Evolutionary conservation across 2,329 filamentous ascomycete genomes (phyloP).

Genomic region (Sporothrix brunneoviolacea): DNA sequence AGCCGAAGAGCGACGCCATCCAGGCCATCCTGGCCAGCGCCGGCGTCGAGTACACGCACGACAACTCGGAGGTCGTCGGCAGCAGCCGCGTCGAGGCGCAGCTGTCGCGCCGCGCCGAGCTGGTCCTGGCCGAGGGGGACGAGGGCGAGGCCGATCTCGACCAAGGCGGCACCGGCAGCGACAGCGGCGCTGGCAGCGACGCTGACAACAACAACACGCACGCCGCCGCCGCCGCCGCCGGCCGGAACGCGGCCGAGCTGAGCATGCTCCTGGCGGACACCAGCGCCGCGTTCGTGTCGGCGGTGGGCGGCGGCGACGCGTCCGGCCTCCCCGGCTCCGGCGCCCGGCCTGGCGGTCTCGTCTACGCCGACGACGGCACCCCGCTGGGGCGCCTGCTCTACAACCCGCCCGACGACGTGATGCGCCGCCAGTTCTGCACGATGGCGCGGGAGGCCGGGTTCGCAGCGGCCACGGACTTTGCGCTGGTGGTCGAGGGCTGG

Average conservation of each 20-base stretch:
- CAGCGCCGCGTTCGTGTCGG: slow-evolving; percentile 25
- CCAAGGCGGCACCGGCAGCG: neutral
- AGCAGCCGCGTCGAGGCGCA: slow-evolving; percentile 85
- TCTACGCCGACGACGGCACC: slow-evolving; percentile 5
- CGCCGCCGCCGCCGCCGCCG: neutral
- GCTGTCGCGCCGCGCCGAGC: slow-evolving; percentile 68
- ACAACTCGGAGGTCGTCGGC: slow-evolving; percentile 92
- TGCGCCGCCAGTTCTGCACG: slow-evolving; percentile 77
- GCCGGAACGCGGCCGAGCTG: no score
- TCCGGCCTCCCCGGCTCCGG: no score
- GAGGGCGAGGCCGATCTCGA: slow-evolving; percentile 22
- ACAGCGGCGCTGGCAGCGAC: slow-evolving; percentile 16
- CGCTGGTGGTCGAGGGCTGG: slow-evolving; percentile 83
- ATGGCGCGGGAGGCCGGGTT: slow-evolving; percentile 81
- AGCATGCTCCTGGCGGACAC: slow-evolving; percentile 53
- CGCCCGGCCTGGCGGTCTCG: no score
- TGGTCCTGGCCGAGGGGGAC: slow-evolving; percentile 41
- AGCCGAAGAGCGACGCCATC: slow-evolving; percentile 61
- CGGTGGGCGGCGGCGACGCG: no score
- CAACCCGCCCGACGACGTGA: slow-evolving; percentile 67
- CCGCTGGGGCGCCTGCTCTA: slow-evolving; percentile 43
- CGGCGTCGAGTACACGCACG: slow-evolving; percentile 91
- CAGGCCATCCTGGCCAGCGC: slow-evolving; percentile 82
- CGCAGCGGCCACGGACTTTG: slow-evolving; percentile 72
- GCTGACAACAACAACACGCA: slow-evolving; percentile 33